Evolutionary conservation across 805 yeast genomes (phyloP), one percentile per base, ranked within the genome.

Genomic region (Kuraishia molischiana): DNA sequence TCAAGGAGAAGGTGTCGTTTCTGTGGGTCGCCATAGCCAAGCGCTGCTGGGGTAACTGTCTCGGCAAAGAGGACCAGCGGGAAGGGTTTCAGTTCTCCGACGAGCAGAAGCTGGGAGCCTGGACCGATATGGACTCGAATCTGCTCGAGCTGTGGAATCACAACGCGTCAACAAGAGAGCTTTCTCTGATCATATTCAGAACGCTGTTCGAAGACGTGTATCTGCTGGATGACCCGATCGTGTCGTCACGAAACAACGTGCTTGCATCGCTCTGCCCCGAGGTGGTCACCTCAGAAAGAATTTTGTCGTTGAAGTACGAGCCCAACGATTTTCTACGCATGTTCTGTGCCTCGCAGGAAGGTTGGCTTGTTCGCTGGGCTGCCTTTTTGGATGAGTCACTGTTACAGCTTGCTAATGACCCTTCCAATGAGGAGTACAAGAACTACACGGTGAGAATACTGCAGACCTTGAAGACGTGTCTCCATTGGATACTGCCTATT

Each of bases 191-290:
- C 34, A 82, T 92, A 4, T 73, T 85, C 46, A 67, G 96, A 51
- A 86, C 94, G 3, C 59, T 92, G 14, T 92, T 90, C 53, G 99
- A 92, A 59, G 99, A 92, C 53, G 76, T 92, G 9, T 92, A 86
- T 53, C 64, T 94, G 37, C 66, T 92, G 35, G 97, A 92, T 47
- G 99, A 92, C 53, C 82, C 96, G 19, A 74, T 86, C 17, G 95
- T 95, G 2, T 68, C 89, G 24, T 81, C 77, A 46, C 69, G 97
- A 50, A 74, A 81, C 40, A 69, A 76, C n/a, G 71, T 83, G 1
- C 68, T 90, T 29, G 80, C 82, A 36, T 86, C 95, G 24, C 70
- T 86, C 36, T 81, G 95, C 53, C 84, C 90, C 4, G 85, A 87
- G 57, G 74, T 89, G 15, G 77, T 86, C 6, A 77, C 94, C 1